Base-by-base conservation (phyloP, 164 flowering plant species). In the Chimonanthus salicifolius region DNA sequence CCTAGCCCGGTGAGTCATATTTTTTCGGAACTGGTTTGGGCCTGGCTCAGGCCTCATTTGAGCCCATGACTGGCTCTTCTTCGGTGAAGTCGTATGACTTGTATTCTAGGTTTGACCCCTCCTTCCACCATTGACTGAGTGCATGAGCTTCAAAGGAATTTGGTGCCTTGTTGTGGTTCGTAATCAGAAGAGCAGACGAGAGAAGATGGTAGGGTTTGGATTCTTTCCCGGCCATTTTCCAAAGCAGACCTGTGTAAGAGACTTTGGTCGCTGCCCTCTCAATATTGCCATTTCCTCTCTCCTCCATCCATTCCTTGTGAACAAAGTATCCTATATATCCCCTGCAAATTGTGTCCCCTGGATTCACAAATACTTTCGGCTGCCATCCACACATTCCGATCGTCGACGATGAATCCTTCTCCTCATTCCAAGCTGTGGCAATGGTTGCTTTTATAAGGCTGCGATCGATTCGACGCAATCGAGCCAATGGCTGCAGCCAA, bases 391-490 rank as follows among this genome's bases (percentile, higher is more conserved):
- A 77, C 68, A 92, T 49, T 9, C 71, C 62, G 18, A 66, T 67
- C 79, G 89, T 90, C 33, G 84, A 64, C 47, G 73, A 64, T 15
- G 62, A 68, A 11, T 77, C 76, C 43, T 60, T 73, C 50, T 71
- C 64, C 16, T 72, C 81, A 64, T 82, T 86, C 58, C 80, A 66
- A 58, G 88, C 87, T 33, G 84, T 13, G 45, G 88, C 78, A 43
- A 92, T 85, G 60, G 93, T 95, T n/a, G 94, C 95, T 7, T 90
- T 89, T 70, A 90, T 63, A 8, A 88, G 80, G 74, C 98, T 90
- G 75, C 81, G 69, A 16, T 90, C 90, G 49, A 89, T 67, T 11
- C 97, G 18, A 89, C n/a, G 47, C 96, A 94, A 48, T 83, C 33
- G 33, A 33, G 33, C 33, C 33, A 33, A 33, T 33, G 33, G 84